Percentiles rank a stretch among this genome's conserved stretches.
Evolutionary conservation across 805 yeast species (phyloP).

Genomic region (Wickerhamiella brachini): DNA sequence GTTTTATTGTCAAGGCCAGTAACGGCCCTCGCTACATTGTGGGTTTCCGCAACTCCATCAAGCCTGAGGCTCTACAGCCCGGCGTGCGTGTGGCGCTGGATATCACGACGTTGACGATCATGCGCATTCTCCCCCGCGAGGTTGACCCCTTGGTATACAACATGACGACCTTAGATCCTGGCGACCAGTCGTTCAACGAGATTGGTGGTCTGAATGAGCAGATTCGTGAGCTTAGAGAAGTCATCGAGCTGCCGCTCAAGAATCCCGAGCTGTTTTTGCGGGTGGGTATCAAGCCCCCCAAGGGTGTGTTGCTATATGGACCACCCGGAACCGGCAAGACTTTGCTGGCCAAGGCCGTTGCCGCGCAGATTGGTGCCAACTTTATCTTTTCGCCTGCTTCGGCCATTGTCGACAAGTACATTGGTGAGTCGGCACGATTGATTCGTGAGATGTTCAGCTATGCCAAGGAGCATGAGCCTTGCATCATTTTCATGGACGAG

Average conservation of each 20-base stretch:
- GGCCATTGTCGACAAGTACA: slow-evolving; percentile 94
- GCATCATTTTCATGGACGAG: slow-evolving; percentile 97
- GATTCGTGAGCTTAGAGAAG: slow-evolving; percentile 92
- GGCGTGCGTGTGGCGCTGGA: slow-evolving; percentile 95
- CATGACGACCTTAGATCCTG: slow-evolving; percentile 98
- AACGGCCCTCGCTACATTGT: slow-evolving; percentile 97
- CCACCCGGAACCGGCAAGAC: slow-evolving; percentile 99
- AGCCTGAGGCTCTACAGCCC: slow-evolving; percentile 66
- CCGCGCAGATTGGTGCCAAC: slow-evolving; percentile 96
- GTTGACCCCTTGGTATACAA: slow-evolving; percentile 96
- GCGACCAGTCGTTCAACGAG: slow-evolving; percentile 84
- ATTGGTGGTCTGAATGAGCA: slow-evolving; percentile 96
- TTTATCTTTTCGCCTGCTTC: slow-evolving; percentile 97
- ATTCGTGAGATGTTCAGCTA: slow-evolving; percentile 97
- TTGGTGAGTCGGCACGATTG: slow-evolving; percentile 93
- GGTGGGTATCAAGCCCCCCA: slow-evolving; percentile 98
- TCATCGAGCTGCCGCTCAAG: slow-evolving; percentile 89
- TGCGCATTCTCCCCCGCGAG: slow-evolving; percentile 94
- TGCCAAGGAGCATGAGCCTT: slow-evolving; percentile 96
- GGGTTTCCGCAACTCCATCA: slow-evolving; percentile 89
- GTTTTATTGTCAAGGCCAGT: slow-evolving; percentile 88
- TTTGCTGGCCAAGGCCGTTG: slow-evolving; percentile 89
- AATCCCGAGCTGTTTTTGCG: slow-evolving; percentile 92
- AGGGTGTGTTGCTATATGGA: slow-evolving; percentile 91
- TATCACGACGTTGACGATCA: slow-evolving; percentile 93